Percentiles rank a stretch among this genome's conserved stretches.
Evolutionary conservation across 805 yeast species (phyloP).

Genomic region (Yarrowia sp.): DNA sequence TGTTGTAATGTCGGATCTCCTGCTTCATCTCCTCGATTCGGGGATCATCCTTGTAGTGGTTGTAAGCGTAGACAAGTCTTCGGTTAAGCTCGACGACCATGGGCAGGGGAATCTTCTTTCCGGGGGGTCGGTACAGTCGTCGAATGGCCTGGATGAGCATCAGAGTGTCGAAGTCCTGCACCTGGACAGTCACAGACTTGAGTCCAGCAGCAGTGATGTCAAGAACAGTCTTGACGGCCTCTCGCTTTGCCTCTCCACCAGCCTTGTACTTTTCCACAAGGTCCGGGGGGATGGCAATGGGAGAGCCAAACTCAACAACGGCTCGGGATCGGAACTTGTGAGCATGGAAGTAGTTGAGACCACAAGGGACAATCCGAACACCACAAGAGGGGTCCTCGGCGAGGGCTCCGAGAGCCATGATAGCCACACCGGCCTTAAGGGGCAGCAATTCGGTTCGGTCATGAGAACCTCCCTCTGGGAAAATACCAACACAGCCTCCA

Average conservation of each 20-base stretch:
- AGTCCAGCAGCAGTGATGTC: constrained; percentile 75
- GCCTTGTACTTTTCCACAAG: constrained; percentile 69
- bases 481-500: constrained; percentile 87
- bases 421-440: constrained; percentile 95
- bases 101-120: constrained; percentile 75
- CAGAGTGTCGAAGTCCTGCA: constrained; percentile 87
- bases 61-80: constrained; percentile 81
- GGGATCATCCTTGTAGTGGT: constrained; percentile 74
- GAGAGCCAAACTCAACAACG: constrained; percentile 91
- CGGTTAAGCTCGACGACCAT: constrained; percentile 90
- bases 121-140: constrained; percentile 79
- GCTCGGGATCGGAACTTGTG: constrained; percentile 96
- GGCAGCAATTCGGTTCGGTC: constrained; percentile 92
- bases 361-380: constrained; percentile 92
- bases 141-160: constrained; percentile 92
- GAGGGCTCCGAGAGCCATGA: constrained; percentile 97
- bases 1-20: constrained; percentile 74
- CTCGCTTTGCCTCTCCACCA: constrained; percentile 69
- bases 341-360: constrained; percentile 96
- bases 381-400: constrained; percentile 74
- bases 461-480: constrained; percentile 98
- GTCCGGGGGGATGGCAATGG: constrained; percentile 68
- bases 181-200: constrained; percentile 83
- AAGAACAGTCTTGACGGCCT: constrained; percentile 74
- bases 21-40: constrained; percentile 64